phyloP scores from a whole-genome alignment of 768 basidiomycete species.

The Paxillus ammoniavirescens region DNA sequence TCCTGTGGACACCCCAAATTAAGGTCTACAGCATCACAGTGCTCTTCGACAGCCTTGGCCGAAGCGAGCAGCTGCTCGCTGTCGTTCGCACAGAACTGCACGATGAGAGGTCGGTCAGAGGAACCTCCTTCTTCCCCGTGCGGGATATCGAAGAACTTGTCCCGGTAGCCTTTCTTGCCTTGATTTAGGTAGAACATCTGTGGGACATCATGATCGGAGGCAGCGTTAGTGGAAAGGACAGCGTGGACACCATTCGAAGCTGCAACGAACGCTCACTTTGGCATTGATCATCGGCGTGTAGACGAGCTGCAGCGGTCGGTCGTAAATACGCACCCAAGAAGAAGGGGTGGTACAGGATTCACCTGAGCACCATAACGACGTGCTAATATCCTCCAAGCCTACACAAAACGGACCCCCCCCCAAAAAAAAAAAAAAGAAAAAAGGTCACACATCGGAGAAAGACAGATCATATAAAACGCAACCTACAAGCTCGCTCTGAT shows the following conservation, averaged over 20 bases:
- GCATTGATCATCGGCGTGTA: slow-evolving; percentile 99
- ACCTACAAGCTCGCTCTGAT: slow-evolving; percentile 92
- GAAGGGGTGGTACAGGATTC: not conserved
- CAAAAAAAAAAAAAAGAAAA: too few relatives aligned
- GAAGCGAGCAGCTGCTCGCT: slow-evolving; percentile 74
- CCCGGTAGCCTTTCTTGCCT: slow-evolving; percentile 45
- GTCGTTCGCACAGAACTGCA: slow-evolving; percentile 94
- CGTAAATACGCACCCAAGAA: too few relatives aligned
- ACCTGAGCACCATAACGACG: slow-evolving; percentile 83
- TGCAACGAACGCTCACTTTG: slow-evolving; percentile 45
- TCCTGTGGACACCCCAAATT: slow-evolving; percentile 96
- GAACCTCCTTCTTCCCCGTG: slow-evolving; percentile 79
- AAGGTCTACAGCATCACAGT: slow-evolving; percentile 93
- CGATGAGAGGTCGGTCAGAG: slow-evolving; percentile 79
- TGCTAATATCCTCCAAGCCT: slow-evolving; percentile 91
- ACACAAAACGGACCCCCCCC: not conserved
- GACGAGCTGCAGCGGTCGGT: slow-evolving; percentile 51
- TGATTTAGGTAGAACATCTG: slow-evolving; percentile 58
- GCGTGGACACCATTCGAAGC: too few relatives aligned
- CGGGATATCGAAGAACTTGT: slow-evolving; percentile 65
- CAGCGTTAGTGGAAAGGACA: not conserved
- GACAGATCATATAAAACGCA: not conserved
- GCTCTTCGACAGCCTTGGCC: slow-evolving; percentile 70
- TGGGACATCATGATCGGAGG: too few relatives aligned
- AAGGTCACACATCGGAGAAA: not conserved